phyloP scores from a whole-genome alignment of 192 early-diverging fungal genomes.

The Mortierella claussenii region DNA sequence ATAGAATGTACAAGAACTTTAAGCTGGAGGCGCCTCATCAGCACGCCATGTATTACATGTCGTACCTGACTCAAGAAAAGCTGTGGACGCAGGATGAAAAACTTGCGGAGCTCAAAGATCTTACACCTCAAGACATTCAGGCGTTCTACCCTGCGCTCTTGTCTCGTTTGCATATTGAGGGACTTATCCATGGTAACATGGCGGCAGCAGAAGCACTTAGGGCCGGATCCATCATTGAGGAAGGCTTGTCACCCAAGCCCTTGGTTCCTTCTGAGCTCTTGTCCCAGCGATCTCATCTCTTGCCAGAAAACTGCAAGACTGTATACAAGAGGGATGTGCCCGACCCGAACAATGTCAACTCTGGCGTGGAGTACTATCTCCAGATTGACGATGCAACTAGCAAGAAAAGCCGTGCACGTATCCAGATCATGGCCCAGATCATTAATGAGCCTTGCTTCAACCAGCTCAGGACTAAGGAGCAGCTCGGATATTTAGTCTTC shows the following conservation, averaged over 20 bases:
- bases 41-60: constrained; percentile 81
- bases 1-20: constrained; percentile 82
- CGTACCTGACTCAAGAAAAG: constrained; percentile 78
- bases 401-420: constrained; percentile 68
- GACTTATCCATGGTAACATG: constrained; percentile 91
- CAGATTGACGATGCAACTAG: constrained; percentile 82
- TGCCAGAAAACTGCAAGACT: constrained; percentile 62
- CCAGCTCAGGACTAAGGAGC: constrained; percentile 92
- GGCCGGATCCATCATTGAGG: constrained; percentile 67
- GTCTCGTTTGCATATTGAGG: constrained; percentile 76
- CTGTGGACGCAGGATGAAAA: constrained; percentile 87
- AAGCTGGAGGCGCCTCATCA: constrained; percentile 80
- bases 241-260: constrained; percentile 67
- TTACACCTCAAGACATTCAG: constrained; percentile 80
- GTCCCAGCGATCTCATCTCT: constrained; percentile 62
- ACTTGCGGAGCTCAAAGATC: constrained; percentile 71
- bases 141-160: constrained; percentile 81
- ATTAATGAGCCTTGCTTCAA: constrained; percentile 92
- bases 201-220: constrained; percentile 71
- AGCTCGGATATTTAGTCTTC: constrained; percentile 83
- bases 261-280: constrained; percentile 67
- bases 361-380: constrained; percentile 86
- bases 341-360: constrained; percentile 88
- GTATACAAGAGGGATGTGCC: constrained; percentile 68
- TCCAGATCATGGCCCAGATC: constrained; percentile 84